Base-by-base conservation (phyloP, 306 rosid species). In the Glycine soja region DNA sequence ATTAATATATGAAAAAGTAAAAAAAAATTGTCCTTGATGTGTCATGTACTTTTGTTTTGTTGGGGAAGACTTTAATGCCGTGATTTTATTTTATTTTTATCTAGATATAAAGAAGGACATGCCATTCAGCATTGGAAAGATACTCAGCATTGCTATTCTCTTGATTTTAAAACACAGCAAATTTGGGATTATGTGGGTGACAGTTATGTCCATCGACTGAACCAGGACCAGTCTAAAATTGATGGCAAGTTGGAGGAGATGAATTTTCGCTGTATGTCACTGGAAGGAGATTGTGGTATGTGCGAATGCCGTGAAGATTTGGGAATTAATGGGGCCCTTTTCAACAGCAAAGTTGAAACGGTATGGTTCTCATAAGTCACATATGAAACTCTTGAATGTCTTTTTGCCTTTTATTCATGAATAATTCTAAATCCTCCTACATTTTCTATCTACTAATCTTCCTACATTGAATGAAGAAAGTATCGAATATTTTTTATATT, bases 131-230 rank as follows among this genome's bases (percentile, higher is more conserved):
- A 93, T 83, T 91, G 92, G 91, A 85, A 89, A 82, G 94, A 90
- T 77, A 87, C 95, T 53, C 91, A 92, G 74, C 99, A 93, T 72
- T 90, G 99, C 88, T 95, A 93, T 86, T 90, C 98, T 83, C 99
- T 95, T 86, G 97, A 95, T 82, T 86, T 89, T 75, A 91, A 73
- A 85, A 91, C 90, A 52, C 98, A 93, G 75, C 97, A 91, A 91
- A 95, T 95, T 83, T 95, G 98, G 98, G 98, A 95, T 87, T 95
- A 95, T 72, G 94, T 90, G 75, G 97, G 98, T 68, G 97, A 91
- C 80, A 87, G 57, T 78, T 95, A 90, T 58, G 99, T 93, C 78
- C 98, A 93, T 59, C 92, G 99, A 34, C 88, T 92, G 87, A 95
- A 93, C 86, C 97, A 93, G 84, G 88, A 95, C 83, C 98, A 95